Conservation (phyloP, 2,329 filamentous ascomycete genomes). For the Fusarium irregulare region DNA sequence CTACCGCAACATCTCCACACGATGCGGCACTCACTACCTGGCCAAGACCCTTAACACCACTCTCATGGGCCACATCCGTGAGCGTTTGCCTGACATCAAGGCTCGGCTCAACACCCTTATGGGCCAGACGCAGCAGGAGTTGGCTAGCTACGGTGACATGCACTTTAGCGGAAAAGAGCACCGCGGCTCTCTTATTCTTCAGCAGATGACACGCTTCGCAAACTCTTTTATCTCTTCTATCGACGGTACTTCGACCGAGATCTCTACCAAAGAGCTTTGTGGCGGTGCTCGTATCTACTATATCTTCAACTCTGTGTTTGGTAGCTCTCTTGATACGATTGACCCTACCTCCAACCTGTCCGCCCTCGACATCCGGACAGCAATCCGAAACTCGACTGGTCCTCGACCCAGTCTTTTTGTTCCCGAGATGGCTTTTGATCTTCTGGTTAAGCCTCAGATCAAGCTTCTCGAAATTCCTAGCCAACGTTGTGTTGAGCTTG, state of each 20-base stretch:
- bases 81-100: constrained; percentile 97
- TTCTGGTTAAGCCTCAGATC: constrained; percentile 98
- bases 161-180: constrained; percentile 98
- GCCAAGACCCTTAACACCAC: constrained; percentile 96
- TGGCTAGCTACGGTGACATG: constrained; percentile 97
- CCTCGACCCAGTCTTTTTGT: constrained; percentile 96
- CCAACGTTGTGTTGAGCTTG: constrained; percentile 95
- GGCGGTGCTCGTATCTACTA: constrained; percentile 97
- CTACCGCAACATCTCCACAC: constrained; percentile 93
- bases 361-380: constrained; percentile 93
- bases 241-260: constrained; percentile 97
- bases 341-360: constrained; percentile 96
- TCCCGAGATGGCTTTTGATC: constrained; percentile 95
- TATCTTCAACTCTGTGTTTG: constrained; percentile 99
- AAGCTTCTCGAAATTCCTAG: constrained; percentile 95
- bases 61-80: constrained; percentile 95
- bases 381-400: constrained; percentile 97
- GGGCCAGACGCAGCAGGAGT: constrained; percentile 99
- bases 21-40: constrained; percentile 93
- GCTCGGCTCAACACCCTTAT: constrained; percentile 96
- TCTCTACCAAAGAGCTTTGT: constrained; percentile 97
- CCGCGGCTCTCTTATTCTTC: constrained; percentile 90
- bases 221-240: constrained; percentile 98
- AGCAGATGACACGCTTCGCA: constrained; percentile 98
- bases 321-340: constrained; percentile 94